phyloP scores from a whole-genome alignment of 2,329 filamentous ascomycete genomes.

The Penicillium brasilianum region DNA sequence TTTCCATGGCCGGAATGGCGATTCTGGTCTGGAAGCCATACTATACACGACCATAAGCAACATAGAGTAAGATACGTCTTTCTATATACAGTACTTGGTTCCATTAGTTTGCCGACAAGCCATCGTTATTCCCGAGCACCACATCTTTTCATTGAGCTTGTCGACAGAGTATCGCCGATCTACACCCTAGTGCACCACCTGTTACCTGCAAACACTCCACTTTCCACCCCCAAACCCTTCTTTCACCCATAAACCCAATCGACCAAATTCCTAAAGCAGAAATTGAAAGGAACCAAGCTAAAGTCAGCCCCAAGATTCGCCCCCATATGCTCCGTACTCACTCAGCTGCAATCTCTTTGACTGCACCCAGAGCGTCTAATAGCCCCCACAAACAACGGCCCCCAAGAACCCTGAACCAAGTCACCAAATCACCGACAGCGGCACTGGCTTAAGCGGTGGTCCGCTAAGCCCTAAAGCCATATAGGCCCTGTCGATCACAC shows the following conservation, averaged over 20 bases:
- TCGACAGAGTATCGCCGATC: neutral
- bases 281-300: neutral
- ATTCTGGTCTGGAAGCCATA: neutral
- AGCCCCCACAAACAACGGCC: constrained; percentile 5
- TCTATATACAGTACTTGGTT: neutral
- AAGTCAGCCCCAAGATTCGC: neutral
- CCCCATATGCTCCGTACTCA: neutral
- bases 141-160: too few relatives aligned
- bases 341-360: neutral
- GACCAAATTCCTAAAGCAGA: constrained; percentile 14
- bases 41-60: too few relatives aligned
- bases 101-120: too few relatives aligned
- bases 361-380: neutral
- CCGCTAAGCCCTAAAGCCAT: neutral
- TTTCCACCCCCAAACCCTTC: neutral
- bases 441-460: neutral
- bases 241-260: neutral
- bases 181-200: too few relatives aligned
- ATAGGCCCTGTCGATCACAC: constrained; percentile 9
- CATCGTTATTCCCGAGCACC: too few relatives aligned
- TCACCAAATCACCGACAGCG: too few relatives aligned
- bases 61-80: neutral
- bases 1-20: neutral
- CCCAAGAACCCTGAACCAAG: neutral
- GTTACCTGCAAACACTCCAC: neutral